Conservation (phyloP, 208 protist genomes). For the Herpetomonas samuelpessoai region DNA sequence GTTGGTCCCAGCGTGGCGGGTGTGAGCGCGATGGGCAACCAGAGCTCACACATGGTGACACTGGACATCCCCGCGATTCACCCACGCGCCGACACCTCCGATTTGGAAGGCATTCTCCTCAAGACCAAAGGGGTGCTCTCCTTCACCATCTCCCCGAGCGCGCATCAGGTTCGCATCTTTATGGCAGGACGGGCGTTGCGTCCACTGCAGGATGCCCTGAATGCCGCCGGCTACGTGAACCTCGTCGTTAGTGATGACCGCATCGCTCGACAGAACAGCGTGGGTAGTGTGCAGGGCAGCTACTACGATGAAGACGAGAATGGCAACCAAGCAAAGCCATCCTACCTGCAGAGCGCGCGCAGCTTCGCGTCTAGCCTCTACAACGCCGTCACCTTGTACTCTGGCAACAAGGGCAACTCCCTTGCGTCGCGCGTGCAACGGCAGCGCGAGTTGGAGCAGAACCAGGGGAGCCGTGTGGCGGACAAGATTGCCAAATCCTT, state of each 20-base stretch:
- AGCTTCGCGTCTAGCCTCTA: conserved; percentile 63
- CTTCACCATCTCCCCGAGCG: conserved; percentile 69
- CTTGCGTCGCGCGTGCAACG: conserved; percentile 57
- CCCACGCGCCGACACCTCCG: conserved; percentile 34
- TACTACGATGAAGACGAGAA: conserved; percentile 59
- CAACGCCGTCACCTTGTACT: conserved; percentile 60
- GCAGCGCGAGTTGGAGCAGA: conserved; percentile 35
- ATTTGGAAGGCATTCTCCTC: conserved; percentile 83
- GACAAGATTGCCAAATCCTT: conserved; percentile 51
- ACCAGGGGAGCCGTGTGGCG: conserved; percentile 22
- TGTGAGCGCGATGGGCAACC: conserved; percentile 19
- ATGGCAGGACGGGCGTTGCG: conserved; percentile 33
- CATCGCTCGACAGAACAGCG: conserved; percentile 14
- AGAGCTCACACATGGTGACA: conserved; percentile 54
- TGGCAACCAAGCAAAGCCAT: conserved; percentile 20
- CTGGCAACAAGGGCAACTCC: conserved; percentile 39
- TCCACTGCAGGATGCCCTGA: conserved; percentile 41
- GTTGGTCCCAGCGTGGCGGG: conserved; percentile 5
- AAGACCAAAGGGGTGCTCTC: conserved; percentile 76
- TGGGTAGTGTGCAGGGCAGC: conserved; percentile 33
- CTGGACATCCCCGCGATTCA: conserved; percentile 78
- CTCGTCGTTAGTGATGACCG: conserved; percentile 45
- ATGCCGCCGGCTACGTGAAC: conserved; percentile 51
- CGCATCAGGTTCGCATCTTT: conserved; percentile 61
- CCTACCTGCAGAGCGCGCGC: conserved; percentile 54